Base-by-base conservation (phyloP, 208 protist genomes). In the Novymonas esmeraldas region DNA sequence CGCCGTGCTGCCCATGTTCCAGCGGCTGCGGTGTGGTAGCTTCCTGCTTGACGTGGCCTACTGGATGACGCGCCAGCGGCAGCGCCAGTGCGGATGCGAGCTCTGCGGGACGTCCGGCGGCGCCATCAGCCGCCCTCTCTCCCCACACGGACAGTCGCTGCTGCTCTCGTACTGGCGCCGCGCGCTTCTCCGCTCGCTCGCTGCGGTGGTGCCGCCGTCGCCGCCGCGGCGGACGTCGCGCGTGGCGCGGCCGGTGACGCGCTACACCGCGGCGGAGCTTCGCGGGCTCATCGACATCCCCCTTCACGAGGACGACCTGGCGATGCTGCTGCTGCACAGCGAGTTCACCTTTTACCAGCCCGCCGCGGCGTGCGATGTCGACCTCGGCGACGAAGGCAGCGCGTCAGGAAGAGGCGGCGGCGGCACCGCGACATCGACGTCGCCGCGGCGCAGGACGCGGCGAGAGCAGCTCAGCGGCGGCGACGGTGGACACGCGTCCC, bases 1-100 rank as follows among this genome's bases (percentile, higher is more conserved):
- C 45, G 61, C 86, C 48, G 84, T 81, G 4, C 52, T 92, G 1
- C 86, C 86, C n/a, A 64, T 78, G 51, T 92, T 92, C 58, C 86
- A 92, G 49, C 74, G 79, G 33, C 55, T 64, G 46, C 73, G 76
- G 5, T 45, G 89, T 28, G 86, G 64, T 18, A 73, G 64, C 18
- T 89, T 92, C 42, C 71, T 90, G 70, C 61, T 92, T 2, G 78
- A 89, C 33, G 16, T 83, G n/a, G 86, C 86, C 6, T 92, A 90
- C 64, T 56, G 34, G 55, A 75, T 92, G 34, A 85, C 77, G 5
- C 28, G 24, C n/a, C 65, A 77, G 63, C 86, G 86, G 16, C 83
- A 89, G 63, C 45, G 46, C 9, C 59, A 64, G 60, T 92, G 86
- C 66, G 86, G 86, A 0, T 87, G 73, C 28, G 46, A 39, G 4